Base-by-base conservation (phyloP, 345 rosid genomes). In the Limnanthes douglasii region DNA sequence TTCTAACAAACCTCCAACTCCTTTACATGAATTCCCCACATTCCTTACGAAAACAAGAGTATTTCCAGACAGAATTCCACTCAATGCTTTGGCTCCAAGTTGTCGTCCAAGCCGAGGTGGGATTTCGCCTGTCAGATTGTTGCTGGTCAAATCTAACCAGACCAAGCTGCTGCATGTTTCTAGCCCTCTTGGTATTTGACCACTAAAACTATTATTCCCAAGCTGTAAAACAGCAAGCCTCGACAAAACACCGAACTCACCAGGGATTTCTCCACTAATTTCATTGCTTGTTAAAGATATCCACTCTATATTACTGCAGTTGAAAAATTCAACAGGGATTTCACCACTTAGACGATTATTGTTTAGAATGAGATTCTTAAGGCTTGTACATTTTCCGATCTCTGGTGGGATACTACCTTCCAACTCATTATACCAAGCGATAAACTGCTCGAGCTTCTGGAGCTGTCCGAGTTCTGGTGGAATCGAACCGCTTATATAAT, bases 11-110 rank as follows among this genome's bases (percentile, higher is more conserved):
- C 98, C 98, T 31, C 98, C 95, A 0, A 76, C 95, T 6, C 98
- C 98, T 68, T 76, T 80, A 39, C 98, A 79, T 0, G 98, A 79
- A 53, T 88, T 83, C 5, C 98, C 98, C 1, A 83, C 88, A 29
- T 77, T 83, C 44, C 97, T 55, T 2, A 88, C 97, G 19, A 88
- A 83, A 16, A 79, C 97, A 45, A 88, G 38, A 18, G 95, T 83
- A 41, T 79, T 88, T 0, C 94, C 95, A 0, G 93, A 66, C 21
- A 75, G 76, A 41, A 83, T 68, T 39, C 83, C 97, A 34, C 68
- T 60, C 36, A 79, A 56, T 12, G 94, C 71, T 59, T 83, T 76
- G 14, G 93, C 73, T 24, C 97, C 94, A 4, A 67, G 78, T 61
- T 79, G 93, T 39, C 97, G 51, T 28, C 97, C 97, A 6, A 88